Conservation (phyloP, 371 early-diverging fungal genomes). For the Conidiobolus incongruus region DNA sequence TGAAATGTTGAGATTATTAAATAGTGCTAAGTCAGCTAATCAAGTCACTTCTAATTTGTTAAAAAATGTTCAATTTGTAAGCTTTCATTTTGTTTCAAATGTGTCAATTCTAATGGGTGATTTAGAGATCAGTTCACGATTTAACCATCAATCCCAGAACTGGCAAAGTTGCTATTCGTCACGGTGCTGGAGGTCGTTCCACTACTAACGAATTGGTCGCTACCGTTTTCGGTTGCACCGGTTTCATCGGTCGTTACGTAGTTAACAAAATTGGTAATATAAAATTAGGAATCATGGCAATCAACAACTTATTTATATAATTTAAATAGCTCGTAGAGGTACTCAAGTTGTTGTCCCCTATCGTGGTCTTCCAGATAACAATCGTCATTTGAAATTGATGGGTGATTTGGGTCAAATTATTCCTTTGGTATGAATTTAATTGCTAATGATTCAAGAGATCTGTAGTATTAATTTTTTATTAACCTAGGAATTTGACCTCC, state of each 20-base stretch:
- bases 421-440: constrained; percentile 46
- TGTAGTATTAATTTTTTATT: background rate
- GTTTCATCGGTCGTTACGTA: constrained; percentile 86
- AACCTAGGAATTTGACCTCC: constrained; percentile 62
- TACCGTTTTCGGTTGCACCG: constrained; percentile 91
- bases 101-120: no score
- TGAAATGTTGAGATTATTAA: no score
- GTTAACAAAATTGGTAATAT: constrained; percentile 62
- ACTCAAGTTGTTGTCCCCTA: constrained; percentile 82
- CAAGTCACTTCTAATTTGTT: no score
- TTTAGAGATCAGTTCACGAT: no score
- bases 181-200: constrained; percentile 25
- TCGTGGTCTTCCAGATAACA: constrained; percentile 65
- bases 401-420: constrained; percentile 91
- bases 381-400: constrained; percentile 66
- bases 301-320: background rate
- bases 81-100: no score
- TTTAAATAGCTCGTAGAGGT: constrained; percentile 35
- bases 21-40: no score
- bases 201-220: constrained; percentile 66
- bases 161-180: constrained; percentile 2
- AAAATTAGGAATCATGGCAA: no score
- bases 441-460: background rate
- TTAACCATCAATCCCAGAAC: no score
- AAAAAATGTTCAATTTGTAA: no score